These are phyloP conservation scores for Penicillium nucicola DNA, from an alignment of 495 filamentous ascomycete genomes.

Conservation along the genomic window DNA sequence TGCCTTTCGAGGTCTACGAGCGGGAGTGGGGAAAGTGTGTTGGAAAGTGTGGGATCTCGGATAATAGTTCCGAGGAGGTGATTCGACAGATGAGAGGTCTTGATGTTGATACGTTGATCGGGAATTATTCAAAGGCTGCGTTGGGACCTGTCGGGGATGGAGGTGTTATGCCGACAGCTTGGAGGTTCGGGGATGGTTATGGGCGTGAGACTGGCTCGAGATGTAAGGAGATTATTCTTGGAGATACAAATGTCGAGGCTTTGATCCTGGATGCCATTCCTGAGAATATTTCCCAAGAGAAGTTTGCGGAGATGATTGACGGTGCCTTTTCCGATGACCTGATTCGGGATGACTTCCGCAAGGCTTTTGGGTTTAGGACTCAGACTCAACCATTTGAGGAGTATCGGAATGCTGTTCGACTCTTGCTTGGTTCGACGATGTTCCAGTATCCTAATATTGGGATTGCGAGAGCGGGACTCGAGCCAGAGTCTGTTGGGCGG, in stretches of 20 bases:
- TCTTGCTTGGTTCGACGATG: conserved; percentile 1
- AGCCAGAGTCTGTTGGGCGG: not conserved
- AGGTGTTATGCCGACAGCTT: not conserved
- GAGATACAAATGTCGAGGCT: conserved; percentile 5
- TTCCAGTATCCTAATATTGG: conserved; percentile 5
- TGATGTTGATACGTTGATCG: no score
- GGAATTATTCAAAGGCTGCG: not conserved
- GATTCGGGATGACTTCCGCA: not conserved
- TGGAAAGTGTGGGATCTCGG: no score
- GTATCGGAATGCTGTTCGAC: conserved; percentile 6
- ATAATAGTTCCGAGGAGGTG: no score
- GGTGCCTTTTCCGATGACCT: not conserved
- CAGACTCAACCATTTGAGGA: not conserved
- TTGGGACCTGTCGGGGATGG: conserved; percentile 6
- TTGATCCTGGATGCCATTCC: conserved; percentile 6
- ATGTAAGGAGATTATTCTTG: conserved; percentile 9
- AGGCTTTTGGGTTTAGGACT: not conserved
- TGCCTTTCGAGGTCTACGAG: no score
- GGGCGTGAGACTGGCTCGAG: no score
- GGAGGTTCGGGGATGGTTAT: conserved; percentile 1
- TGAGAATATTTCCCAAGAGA: not conserved
- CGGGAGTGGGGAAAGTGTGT: no score
- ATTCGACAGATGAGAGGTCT: no score
- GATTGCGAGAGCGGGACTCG: not conserved
- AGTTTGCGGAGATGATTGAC: not conserved